phyloP scores from a whole-genome alignment of 352 stramenopile species.

The Globisporangium ultimum region DNA sequence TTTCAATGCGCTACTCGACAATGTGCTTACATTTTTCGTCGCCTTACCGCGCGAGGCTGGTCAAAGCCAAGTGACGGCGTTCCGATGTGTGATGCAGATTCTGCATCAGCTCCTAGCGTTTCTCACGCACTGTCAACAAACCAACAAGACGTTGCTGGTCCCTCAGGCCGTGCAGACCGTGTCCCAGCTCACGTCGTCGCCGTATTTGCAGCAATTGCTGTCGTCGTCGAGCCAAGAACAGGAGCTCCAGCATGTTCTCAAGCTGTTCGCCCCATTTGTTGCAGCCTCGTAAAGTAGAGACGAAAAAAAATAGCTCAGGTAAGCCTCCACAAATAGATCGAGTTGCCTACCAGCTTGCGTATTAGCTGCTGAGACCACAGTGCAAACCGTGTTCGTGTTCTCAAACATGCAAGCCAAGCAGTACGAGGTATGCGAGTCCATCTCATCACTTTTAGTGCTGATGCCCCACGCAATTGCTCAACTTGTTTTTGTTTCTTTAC shows the following conservation, averaged over 20 bases:
- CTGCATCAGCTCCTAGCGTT: conserved; percentile 66
- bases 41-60: conserved; percentile 28
- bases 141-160: conserved; percentile 30
- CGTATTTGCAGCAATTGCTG: conserved; percentile 61
- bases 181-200: conserved; percentile 50
- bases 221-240: conserved; percentile 39
- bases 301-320: neutral
- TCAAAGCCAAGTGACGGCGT: conserved; percentile 28
- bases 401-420: conserved; percentile 61
- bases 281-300: conserved; percentile 5
- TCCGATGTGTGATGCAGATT: conserved; percentile 56
- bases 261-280: conserved; percentile 34
- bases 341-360: no score
- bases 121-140: conserved; percentile 35
- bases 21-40: conserved; percentile 64
- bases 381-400: neutral
- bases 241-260: conserved; percentile 42
- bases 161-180: conserved; percentile 37
- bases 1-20: conserved; percentile 60
- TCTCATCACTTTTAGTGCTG: neutral
- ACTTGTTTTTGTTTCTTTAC: neutral
- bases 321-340: no score
- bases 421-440: conserved; percentile 31
- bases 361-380: no score
- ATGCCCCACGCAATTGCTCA: neutral